Evolutionary conservation across 2,329 filamentous ascomycete genomes (phyloP).

Genomic region (Stachybotrys chlorohalonatus): DNA sequence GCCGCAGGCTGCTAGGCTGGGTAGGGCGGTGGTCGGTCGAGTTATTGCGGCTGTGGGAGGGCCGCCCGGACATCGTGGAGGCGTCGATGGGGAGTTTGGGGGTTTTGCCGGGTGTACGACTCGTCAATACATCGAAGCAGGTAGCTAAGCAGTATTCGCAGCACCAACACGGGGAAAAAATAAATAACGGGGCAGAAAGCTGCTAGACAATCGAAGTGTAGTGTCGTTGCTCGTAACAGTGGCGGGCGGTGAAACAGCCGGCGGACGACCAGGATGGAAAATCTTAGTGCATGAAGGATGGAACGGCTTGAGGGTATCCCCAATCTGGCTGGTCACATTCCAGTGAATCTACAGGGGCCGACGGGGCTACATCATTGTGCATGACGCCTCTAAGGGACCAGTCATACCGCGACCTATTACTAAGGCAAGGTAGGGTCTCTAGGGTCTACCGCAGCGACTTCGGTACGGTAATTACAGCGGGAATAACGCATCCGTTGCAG

Average conservation of each 20-base stretch:
- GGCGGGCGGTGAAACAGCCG: neutral
- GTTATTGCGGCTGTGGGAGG: slow-evolving; percentile 18
- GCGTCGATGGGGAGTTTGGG: neutral
- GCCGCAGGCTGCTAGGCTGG: slow-evolving; percentile 36
- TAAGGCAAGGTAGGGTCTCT: neutral
- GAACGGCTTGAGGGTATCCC: neutral
- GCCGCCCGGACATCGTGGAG: slow-evolving; percentile 14
- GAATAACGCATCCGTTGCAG: no score
- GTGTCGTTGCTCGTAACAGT: neutral
- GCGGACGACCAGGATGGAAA: neutral
- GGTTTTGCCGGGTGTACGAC: neutral
- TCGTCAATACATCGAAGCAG: neutral
- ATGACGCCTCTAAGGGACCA: neutral
- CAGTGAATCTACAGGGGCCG: neutral
- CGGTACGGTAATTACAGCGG: no score
- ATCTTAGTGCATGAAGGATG: neutral
- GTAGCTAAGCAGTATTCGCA: neutral
- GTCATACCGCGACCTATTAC: neutral
- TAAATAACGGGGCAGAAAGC: neutral
- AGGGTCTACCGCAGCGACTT: neutral
- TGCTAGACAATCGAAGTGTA: neutral
- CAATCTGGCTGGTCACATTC: neutral
- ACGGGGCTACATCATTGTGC: neutral
- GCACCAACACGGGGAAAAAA: neutral
- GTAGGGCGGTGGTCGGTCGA: slow-evolving; percentile 27